Percentiles rank a stretch among this genome's conserved stretches.
Conservation (phyloP, 768 basidiomycete species). For the Macrolepiota fuliginosa region DNA sequence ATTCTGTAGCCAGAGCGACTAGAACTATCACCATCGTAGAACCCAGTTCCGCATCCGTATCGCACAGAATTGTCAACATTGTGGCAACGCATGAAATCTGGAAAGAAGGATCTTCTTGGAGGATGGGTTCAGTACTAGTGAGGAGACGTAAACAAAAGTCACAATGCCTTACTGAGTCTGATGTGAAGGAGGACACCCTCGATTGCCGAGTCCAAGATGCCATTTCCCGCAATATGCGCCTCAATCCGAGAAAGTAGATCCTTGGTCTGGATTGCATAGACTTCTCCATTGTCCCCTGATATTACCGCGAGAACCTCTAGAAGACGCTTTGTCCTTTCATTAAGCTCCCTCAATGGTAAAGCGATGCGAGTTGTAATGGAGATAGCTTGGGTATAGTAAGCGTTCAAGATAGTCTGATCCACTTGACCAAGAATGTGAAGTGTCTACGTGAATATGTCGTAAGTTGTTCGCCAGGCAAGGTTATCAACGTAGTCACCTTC, state of each 20-base stretch:
- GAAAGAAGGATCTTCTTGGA: slow-evolving; percentile 38
- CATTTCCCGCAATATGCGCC: slow-evolving; percentile 30
- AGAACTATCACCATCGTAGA: slow-evolving; percentile 43
- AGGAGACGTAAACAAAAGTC: slow-evolving; percentile 1
- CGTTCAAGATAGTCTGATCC: slow-evolving; percentile 55
- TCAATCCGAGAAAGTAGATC: slow-evolving; percentile 40
- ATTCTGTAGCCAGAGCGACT: slow-evolving; percentile 31
- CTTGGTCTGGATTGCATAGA: slow-evolving; percentile 52
- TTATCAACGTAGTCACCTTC: slow-evolving; percentile 41
- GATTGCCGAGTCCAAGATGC: slow-evolving; percentile 48
- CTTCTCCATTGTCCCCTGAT: slow-evolving; percentile 48
- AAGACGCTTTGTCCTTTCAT: slow-evolving; percentile 22
- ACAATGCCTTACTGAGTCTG: slow-evolving; percentile 41
- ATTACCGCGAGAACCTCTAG: slow-evolving; percentile 55
- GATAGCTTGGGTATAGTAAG: slow-evolving; percentile 43
- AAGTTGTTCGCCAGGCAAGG: neutral
- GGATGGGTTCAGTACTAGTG: neutral
- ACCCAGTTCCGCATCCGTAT: slow-evolving; percentile 63
- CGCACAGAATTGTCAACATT: slow-evolving; percentile 40
- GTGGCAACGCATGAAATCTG: slow-evolving; percentile 42
- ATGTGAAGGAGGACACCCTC: slow-evolving; percentile 52
- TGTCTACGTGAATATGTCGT: slow-evolving; percentile 41
- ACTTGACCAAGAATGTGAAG: slow-evolving; percentile 54
- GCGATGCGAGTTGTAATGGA: neutral
- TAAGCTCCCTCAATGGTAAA: slow-evolving; percentile 24